phyloP scores from a whole-genome alignment of 768 basidiomycete species.

The Crassisporium funariophilum region DNA sequence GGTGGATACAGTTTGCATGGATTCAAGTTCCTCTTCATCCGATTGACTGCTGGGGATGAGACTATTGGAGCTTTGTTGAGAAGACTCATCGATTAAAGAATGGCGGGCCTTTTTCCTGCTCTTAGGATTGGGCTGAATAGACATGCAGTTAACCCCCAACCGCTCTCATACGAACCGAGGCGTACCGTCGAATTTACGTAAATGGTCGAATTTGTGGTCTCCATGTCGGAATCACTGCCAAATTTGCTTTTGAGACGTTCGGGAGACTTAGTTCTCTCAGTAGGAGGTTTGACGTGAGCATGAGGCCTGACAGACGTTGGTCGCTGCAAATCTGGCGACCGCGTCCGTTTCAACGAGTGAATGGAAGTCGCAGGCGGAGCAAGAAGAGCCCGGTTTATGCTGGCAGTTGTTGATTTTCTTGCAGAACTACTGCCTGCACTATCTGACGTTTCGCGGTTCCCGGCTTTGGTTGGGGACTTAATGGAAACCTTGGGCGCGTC shows the following conservation, averaged over 20 bases:
- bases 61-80: constrained; percentile 22
- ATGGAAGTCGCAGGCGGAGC: background rate
- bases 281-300: background rate
- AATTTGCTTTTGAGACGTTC: constrained; percentile 37
- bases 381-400: background rate
- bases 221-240: constrained; percentile 39
- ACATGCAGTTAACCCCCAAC: background rate
- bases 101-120: constrained; percentile 41
- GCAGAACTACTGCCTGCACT: background rate
- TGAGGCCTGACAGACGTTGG: background rate
- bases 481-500: background rate
- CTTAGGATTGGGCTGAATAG: constrained; percentile 14
- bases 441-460: background rate
- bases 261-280: constrained; percentile 7
- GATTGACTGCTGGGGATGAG: constrained; percentile 68
- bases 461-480: background rate
- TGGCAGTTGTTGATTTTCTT: constrained; percentile 3
- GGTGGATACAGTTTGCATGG: too few species aligned
- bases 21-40: constrained; percentile 57
- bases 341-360: constrained; percentile 20
- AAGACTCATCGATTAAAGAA: constrained; percentile 32
- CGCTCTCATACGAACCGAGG: constrained; percentile 2
- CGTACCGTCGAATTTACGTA: constrained; percentile 30
- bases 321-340: constrained; percentile 14
- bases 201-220: constrained; percentile 26